Evolutionary conservation across 768 basidiomycete genomes (phyloP).

Genomic region (Fibroporia radiculosa): DNA sequence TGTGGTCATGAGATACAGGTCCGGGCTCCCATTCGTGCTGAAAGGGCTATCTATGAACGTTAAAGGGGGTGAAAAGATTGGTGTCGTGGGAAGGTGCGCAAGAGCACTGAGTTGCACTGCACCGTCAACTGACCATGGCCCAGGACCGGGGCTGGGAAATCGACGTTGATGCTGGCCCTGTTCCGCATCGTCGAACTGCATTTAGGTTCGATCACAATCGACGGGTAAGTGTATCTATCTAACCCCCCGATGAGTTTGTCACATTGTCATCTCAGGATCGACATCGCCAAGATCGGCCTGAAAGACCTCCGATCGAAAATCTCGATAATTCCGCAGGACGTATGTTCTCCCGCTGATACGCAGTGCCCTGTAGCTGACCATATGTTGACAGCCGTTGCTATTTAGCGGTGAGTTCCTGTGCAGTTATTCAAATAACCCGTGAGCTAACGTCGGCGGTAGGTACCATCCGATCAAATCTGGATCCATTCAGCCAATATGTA

Average conservation of each 20-base stretch:
- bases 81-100: constrained; percentile 54
- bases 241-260: background rate
- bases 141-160: constrained; percentile 50
- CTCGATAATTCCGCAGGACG: constrained; percentile 64
- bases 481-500: constrained; percentile 44
- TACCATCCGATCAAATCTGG: constrained; percentile 49
- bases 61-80: constrained; percentile 65
- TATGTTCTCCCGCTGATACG: constrained; percentile 26
- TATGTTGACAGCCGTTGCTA: constrained; percentile 37
- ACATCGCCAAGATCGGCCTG: constrained; percentile 64
- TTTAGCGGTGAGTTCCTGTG: constrained; percentile 50
- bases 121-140: background rate
- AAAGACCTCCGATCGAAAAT: constrained; percentile 51
- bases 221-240: constrained; percentile 36
- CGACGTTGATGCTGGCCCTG: constrained; percentile 55
- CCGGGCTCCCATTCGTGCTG: constrained; percentile 65
- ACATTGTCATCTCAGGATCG: constrained; percentile 30
- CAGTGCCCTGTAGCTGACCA: background rate
- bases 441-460: constrained; percentile 25
- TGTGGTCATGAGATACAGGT: constrained; percentile 54
- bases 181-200: constrained; percentile 64
- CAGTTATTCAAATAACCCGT: constrained; percentile 22
- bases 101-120: background rate
- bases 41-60: constrained; percentile 56
- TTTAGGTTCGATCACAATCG: constrained; percentile 52